A percentile compares a stretch with the other conserved stretches of the same genome.
These are phyloP conservation scores for Flaveria ramosissima DNA, from an alignment of 129 eudicot species.

Conservation along the genomic window DNA sequence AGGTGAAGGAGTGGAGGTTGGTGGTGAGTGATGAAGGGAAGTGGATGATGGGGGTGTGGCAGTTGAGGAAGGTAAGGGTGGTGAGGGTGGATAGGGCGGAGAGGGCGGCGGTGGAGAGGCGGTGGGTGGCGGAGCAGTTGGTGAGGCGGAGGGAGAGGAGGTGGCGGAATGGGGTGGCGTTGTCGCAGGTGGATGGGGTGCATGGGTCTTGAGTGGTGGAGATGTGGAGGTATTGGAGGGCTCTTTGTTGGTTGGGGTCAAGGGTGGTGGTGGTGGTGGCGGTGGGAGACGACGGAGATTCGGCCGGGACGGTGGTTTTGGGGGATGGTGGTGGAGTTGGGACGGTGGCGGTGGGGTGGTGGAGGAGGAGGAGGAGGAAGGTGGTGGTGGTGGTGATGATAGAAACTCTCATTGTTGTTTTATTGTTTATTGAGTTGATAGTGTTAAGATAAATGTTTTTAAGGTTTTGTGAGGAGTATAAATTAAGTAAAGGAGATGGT, in stretches of 20 bases:
- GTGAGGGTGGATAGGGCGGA: constrained; percentile 71
- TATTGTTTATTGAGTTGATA: constrained; percentile 25
- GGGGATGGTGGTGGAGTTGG: constrained; percentile 14
- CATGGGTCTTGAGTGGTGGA: constrained; percentile 77
- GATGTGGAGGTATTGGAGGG: constrained; percentile 78
- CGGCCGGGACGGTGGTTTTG: background rate
- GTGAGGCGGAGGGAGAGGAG: constrained; percentile 72
- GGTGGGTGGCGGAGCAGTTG: constrained; percentile 65
- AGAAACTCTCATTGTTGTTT: constrained; percentile 35
- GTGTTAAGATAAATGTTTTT: constrained; percentile 26
- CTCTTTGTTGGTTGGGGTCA: constrained; percentile 75
- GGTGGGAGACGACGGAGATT: constrained; percentile 35
- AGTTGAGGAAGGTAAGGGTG: constrained; percentile 59
- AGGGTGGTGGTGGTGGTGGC: constrained; percentile 47
- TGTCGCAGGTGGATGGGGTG: constrained; percentile 69
- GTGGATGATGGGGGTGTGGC: constrained; percentile 55
- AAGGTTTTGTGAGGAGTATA: constrained; percentile 27
- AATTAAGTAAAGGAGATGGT: constrained; percentile 14
- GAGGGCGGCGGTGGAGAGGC: constrained; percentile 62
- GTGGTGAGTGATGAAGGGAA: constrained; percentile 61
- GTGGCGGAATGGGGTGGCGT: constrained; percentile 74
- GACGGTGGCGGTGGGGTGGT: constrained; percentile 30
- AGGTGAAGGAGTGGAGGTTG: constrained; percentile 70
- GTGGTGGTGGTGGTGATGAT: constrained; percentile 26
- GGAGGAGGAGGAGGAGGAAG: constrained; percentile 28